Evolutionary conservation across 805 yeast species (phyloP), one percentile per base, ranked within the genome.

Genomic region (Suhomyces faveliae): DNA sequence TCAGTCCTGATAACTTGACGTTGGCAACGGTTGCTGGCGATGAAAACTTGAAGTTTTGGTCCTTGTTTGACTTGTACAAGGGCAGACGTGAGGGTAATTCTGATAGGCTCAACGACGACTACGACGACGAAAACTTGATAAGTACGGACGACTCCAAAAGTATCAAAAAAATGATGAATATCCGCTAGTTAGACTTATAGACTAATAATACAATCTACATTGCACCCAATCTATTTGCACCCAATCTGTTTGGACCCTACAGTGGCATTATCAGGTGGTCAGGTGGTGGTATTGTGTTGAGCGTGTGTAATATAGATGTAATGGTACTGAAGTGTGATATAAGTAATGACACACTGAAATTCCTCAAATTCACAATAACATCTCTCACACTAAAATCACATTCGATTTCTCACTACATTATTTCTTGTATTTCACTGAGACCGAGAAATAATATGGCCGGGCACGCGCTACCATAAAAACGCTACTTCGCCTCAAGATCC

Each of bases 11-110:
- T 67, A 88, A 87, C 12, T 80, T 88, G 45, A 88, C 95, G 0
- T 70, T 94, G 47, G 98, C 96, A 0, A 94, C 99, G 0, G 90
- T 91, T 40, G 95, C 97, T 2, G 95, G 96, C 10, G 98, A 94
- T 67, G 99, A 94, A 64, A 92, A 90, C 68, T 77, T 94, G 61
- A 92, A 94, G 69, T 94, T 94, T 69, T 94, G 96, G 91, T 85
- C 88, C 55, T 76, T 94, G 19, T 92, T 90, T 66, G 97, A 92
- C 59, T 50, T 64, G 51, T 59, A 60, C 53, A 68, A 66, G 53
- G 48, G 58, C 11, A 54, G 59, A 30, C 51, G 60, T 29, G 66
- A 55, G 4, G 51, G 48, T 11, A 51, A 51, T 19, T 54, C 51
- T 43, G 59, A 54, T 25, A 48, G 57, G 42, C 38, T 48, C 27